These are phyloP conservation scores for Amphirosellinia nigrospora DNA, from an alignment of 495 filamentous ascomycete species.

Conservation along the genomic window DNA sequence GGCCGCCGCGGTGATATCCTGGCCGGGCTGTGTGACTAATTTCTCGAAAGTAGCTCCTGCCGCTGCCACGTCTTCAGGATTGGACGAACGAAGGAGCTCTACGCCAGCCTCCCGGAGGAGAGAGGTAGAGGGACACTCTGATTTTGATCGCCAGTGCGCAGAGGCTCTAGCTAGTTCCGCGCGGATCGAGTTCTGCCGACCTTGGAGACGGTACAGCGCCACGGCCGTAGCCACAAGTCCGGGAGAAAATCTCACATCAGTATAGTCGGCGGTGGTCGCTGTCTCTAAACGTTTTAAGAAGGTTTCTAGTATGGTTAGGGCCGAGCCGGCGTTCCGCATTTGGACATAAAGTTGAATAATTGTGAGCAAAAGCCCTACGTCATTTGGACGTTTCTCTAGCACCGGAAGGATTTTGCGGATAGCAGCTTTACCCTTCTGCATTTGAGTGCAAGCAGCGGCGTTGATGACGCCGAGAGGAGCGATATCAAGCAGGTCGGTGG, in stretches of 20 bases:
- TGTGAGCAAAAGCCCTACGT: conserved; percentile 83
- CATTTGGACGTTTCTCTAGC: conserved; percentile 77
- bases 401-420: conserved; percentile 76
- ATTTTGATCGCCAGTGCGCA: conserved; percentile 71
- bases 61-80: conserved; percentile 65
- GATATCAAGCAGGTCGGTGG: conserved; percentile 61
- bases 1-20: conserved; percentile 70
- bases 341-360: conserved; percentile 84
- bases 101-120: conserved; percentile 81
- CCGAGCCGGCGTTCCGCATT: conserved; percentile 74
- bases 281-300: conserved; percentile 76
- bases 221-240: conserved; percentile 85
- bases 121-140: conserved; percentile 50
- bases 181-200: conserved; percentile 75
- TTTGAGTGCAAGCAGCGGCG: conserved; percentile 75
- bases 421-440: conserved; percentile 67
- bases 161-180: conserved; percentile 80
- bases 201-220: conserved; percentile 78
- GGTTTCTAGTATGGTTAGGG: conserved; percentile 74
- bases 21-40: conserved; percentile 66
- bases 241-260: conserved; percentile 79
- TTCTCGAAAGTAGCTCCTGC: conserved; percentile 78
- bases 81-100: conserved; percentile 76
- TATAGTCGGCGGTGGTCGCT: conserved; percentile 59
- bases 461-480: conserved; percentile 76